Evolutionary conservation across 2,329 filamentous ascomycete genomes (phyloP), one percentile per base, ranked within the genome.

Genomic region (Atkinsonella hypoxylon): DNA sequence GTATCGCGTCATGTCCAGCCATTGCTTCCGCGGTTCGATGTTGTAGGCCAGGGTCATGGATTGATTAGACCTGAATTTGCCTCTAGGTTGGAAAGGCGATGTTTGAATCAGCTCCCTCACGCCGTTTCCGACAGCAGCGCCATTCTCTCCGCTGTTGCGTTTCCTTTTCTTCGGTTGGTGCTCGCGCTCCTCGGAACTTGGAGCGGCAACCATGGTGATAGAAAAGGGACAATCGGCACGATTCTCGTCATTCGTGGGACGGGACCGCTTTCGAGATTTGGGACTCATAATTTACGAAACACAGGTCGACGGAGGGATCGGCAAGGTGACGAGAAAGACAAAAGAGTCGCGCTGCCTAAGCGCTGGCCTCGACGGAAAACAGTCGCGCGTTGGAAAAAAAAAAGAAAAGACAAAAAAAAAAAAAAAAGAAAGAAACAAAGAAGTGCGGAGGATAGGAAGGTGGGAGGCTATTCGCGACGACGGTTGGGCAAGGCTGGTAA

Each of bases 1-100:
- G 59, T 81, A 81, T 48, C 75, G 67, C 52, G 76, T 79, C 77
- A 80, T 80, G 47, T 77, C 74, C 26, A 70, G 66, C 77, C 77
- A 81, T 57, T 69, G 68, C 61, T 74, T 71, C 26, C 69, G 66
- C 4, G 77, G 77, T 49, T 74, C 70, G 32, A 81, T 72, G 22
- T 70, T 68, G 55, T 79, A 81, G 58, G 76, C 69, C 11, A 78
- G 64, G 54, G 79, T 75, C 73, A 81, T 71, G 30, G 69, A 75
- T 54, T 75, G 72, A 58, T 73, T 65, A 0, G 70, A 71, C 58
- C 73, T 77, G 65, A 81, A 79, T 56, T 70, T 73, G 59, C 77
- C 77, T 36, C 66, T 65, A 11, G 77, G 76, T 47, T 71, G 63
- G 61, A 80, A 80, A 18, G 77, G 77, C 40, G 76, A 76, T 49